Evolutionary conservation across 2,329 filamentous ascomycete genomes (phyloP).

Genomic region (Phialemoniopsis sp.): DNA sequence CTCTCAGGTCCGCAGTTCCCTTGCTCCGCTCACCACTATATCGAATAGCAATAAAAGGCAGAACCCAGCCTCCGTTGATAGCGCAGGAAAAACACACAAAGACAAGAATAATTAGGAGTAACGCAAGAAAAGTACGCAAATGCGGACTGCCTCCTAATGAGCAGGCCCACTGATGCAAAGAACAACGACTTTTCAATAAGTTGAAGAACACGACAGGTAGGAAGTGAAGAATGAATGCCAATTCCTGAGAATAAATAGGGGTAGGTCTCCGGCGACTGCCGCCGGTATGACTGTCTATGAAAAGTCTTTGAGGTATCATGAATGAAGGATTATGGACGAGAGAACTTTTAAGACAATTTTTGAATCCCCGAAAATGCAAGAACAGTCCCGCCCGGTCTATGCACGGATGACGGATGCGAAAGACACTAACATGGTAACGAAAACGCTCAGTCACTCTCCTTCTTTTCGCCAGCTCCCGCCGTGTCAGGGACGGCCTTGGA

Average conservation of each 20-base stretch:
- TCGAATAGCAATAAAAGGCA: no score
- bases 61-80: no score
- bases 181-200: constrained; percentile 2
- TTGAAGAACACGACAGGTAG: constrained; percentile 12
- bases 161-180: neutral
- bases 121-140: no score
- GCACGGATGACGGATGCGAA: constrained; percentile 37
- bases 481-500: constrained; percentile 57
- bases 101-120: no score
- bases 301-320: constrained; percentile 43
- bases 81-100: no score
- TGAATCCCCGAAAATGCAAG: constrained; percentile 45
- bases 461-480: constrained; percentile 46
- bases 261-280: constrained; percentile 24
- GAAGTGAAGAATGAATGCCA: constrained; percentile 4
- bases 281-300: constrained; percentile 37
- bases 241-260: neutral
- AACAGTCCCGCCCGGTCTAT: constrained; percentile 47
- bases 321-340: constrained; percentile 32
- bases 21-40: no score
- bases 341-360: constrained; percentile 44
- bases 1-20: no score
- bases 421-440: constrained; percentile 22
- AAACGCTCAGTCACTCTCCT: constrained; percentile 37
- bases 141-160: neutral